phyloP scores from a whole-genome alignment of 139 green algal genomes.

The Chlorella vulgaris region DNA sequence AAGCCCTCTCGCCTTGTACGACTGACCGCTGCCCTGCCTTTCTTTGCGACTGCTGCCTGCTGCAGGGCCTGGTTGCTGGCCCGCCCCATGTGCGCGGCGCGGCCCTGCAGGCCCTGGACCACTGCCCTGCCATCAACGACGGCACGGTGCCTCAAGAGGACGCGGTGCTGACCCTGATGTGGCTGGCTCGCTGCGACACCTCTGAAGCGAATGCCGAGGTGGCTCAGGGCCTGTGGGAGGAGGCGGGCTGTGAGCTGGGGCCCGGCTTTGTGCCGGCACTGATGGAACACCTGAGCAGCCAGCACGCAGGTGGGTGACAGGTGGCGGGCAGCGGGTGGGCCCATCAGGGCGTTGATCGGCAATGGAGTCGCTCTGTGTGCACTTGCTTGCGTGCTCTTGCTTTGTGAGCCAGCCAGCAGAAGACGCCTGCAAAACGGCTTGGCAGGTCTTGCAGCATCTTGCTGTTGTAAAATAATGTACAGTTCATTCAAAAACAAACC shows the following conservation, averaged over 20 bases:
- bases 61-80: slow-evolving; percentile 43
- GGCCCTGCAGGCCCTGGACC: slow-evolving; percentile 65
- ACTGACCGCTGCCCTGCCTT: not conserved
- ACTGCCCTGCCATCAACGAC: slow-evolving; percentile 53
- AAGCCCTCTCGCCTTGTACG: not conserved
- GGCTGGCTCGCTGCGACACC: slow-evolving; percentile 60
- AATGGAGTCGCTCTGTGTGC: too few species aligned
- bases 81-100: slow-evolving; percentile 61
- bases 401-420: too few species aligned
- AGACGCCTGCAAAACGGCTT: too few species aligned
- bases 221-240: slow-evolving; percentile 61
- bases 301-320: slow-evolving; percentile 9
- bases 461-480: too few species aligned
- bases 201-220: slow-evolving; percentile 63
- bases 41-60: not conserved
- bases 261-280: slow-evolving; percentile 36
- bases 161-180: slow-evolving; percentile 55
- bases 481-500: too few species aligned
- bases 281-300: slow-evolving; percentile 42
- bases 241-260: slow-evolving; percentile 24
- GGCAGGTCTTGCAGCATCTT: too few species aligned
- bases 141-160: slow-evolving; percentile 33
- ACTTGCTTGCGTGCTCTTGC: too few species aligned
- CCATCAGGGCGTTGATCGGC: too few species aligned
- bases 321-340: not conserved